phyloP scores from a whole-genome alignment of 2,329 filamentous ascomycete genomes.

The Aureobasidium namibiae region DNA sequence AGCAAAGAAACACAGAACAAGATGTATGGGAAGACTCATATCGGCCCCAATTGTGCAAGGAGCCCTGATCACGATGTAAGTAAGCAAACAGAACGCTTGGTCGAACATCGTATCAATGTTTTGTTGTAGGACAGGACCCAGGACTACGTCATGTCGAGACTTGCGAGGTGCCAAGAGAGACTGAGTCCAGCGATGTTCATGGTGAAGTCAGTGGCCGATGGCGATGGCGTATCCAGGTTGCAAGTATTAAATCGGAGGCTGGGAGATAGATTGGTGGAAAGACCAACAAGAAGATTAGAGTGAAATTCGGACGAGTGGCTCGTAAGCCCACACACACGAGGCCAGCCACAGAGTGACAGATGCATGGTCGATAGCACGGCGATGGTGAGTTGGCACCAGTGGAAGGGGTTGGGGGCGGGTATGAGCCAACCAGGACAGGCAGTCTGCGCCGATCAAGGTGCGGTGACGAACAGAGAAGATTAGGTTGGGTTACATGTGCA shows the following conservation, averaged over 20 bases:
- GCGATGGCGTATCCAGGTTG: neutral
- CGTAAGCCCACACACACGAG: neutral
- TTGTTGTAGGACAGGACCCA: no score
- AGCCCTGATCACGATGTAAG: neutral
- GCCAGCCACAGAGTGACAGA: neutral
- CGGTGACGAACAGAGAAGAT: constrained; percentile 5
- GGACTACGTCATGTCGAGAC: neutral
- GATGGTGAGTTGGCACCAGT: constrained; percentile 6
- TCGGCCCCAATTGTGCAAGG: no score
- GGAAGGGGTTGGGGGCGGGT: neutral
- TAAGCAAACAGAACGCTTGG: neutral
- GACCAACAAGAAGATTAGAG: neutral
- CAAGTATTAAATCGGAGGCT: neutral
- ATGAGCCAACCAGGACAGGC: neutral
- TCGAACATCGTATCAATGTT: neutral
- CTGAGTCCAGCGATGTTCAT: neutral
- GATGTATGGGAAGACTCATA: neutral
- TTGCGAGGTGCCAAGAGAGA: neutral
- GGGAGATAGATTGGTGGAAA: constrained; percentile 1
- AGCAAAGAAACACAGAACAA: neutral
- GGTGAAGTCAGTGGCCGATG: neutral
- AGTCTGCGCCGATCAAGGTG: constrained; percentile 2
- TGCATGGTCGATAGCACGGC: neutral
- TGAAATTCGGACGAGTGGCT: neutral
- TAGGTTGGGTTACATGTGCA: constrained; percentile 9